Evolutionary conservation across 148 eudicot genomes (phyloP).

Genomic region (Drosera capensis): DNA sequence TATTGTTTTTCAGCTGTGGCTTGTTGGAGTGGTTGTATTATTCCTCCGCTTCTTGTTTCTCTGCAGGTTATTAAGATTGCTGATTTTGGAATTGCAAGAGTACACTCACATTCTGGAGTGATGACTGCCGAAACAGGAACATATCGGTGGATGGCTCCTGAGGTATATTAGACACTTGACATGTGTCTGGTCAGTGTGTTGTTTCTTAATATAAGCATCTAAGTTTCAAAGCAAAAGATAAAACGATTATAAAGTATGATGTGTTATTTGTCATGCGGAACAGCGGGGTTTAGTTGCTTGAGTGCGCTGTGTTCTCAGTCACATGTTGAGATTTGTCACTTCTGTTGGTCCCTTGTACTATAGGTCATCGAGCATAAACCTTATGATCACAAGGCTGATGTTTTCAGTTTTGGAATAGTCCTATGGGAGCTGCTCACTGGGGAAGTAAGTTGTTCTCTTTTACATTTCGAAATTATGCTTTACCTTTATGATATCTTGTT

Average conservation of each 20-base stretch:
- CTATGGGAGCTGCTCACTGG: slow-evolving; percentile 74
- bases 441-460: slow-evolving; percentile 24
- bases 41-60: not conserved
- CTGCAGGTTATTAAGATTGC: slow-evolving; percentile 55
- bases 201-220: not conserved
- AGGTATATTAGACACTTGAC: slow-evolving; percentile 19
- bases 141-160: slow-evolving; percentile 82
- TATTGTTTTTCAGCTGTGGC: not conserved
- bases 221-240: not conserved
- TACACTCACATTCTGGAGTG: slow-evolving; percentile 43
- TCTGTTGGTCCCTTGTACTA: not conserved
- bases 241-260: not conserved
- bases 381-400: slow-evolving; percentile 58
- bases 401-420: slow-evolving; percentile 64
- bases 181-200: not conserved
- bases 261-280: too few species aligned
- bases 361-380: slow-evolving; percentile 65
- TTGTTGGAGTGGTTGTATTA: not conserved
- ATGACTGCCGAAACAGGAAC: slow-evolving; percentile 82
- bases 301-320: too few species aligned
- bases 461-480: not conserved
- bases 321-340: not conserved
- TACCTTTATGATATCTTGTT: not conserved
- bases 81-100: slow-evolving; percentile 71
- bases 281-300: not conserved